Evolutionary conservation across 495 filamentous ascomycete species (phyloP), one percentile per base, ranked within the genome.

Genomic region (Glarea lozoyensis): DNA sequence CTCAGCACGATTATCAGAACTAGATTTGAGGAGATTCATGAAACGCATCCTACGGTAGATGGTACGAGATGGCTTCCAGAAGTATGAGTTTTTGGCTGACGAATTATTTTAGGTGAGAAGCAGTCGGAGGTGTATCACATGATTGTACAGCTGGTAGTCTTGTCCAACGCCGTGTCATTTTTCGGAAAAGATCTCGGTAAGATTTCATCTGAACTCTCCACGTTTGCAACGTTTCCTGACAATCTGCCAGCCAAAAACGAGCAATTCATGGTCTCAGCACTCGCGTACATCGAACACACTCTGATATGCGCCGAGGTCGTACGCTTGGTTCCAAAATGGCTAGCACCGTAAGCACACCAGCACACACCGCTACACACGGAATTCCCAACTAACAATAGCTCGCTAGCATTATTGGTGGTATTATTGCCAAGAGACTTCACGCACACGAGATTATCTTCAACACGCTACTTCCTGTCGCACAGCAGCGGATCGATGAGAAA

Each of bases 261-360:
- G 12, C 3, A 31, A 3, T 56, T 59, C 35, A 46, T 54, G 35
- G 17, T 31, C 3, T 24, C 50, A 2, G 56, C 42, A 3, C 11
- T 52, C 2, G 18, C 10, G 0, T 59, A 49, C 29, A 38, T 59
- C 13, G 53, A 59, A 23, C 20, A 56, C 16, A 40, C 37, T 0
- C 15, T 54, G 2, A 11, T 54, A 9, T 23, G 30, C 15, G 53
- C 50, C 3, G 56, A 59, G 16, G 25, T 52, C 10, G 34, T 56
- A 7, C 33, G 40, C 20, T 16, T 56, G 3, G 1, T 50, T 4
- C 56, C 56, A 0, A 29, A 34, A 7, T 25, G 3, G 3, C 11
- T 55, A 0, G 11, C 19, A 1, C 33, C 25, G 25, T 29, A n/a
- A 29, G 25, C n/a, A 7, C 25, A 29, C 7, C n/a, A 7, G n/a